Evolutionary conservation across 768 basidiomycete species (phyloP), one percentile per base, ranked within the genome.

Genomic region (Kwoniella dejecticola): DNA sequence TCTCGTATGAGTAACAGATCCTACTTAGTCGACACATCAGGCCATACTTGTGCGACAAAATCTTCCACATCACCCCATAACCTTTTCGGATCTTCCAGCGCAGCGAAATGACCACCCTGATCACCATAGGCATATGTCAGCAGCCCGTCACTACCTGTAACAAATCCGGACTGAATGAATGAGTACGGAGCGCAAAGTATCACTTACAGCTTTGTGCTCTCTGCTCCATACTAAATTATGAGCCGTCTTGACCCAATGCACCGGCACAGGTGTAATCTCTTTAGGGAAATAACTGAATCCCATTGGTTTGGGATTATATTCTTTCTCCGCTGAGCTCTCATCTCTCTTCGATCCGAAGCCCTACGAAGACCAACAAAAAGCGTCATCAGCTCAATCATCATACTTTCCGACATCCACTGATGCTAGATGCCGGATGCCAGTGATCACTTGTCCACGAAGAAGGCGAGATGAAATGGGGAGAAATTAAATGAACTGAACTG

Each of bases 81-180:
- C 45, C 55, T 59, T 13, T 68, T 74, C 3, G 79, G 79, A 19
- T 57, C 26, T 54, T 80, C 79, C 1, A 77, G 45, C 1, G 77
- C 77, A 10, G 79, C 79, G 65, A 80, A 79, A 52, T 80, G 79
- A 3, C 79, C 76, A 4, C 74, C 74, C 68, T 68, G 55, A 21
- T n/a, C 6, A 48, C n/a, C 8, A 48, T 48, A 4, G 6, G 8
- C 21, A 48, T 48, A 13, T 13, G 12, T 24, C 47, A 30, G 17
- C 36, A 38, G 33, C 17, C 31, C 45, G 10, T 44, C 21, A 17
- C 11, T 5, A n/a, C n/a, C n/a, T n/a, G n/a, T n/a, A n/a, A n/a
- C n/a, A n/a, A n/a, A n/a, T n/a, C n/a, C n/a, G n/a, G n/a, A n/a
- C n/a, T n/a, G n/a, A n/a, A n/a, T n/a, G n/a, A n/a, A n/a, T n/a